Evolutionary conservation across 495 filamentous ascomycete genomes (phyloP), one percentile per base, ranked within the genome.

Genomic region (Amniculicola lignicola): DNA sequence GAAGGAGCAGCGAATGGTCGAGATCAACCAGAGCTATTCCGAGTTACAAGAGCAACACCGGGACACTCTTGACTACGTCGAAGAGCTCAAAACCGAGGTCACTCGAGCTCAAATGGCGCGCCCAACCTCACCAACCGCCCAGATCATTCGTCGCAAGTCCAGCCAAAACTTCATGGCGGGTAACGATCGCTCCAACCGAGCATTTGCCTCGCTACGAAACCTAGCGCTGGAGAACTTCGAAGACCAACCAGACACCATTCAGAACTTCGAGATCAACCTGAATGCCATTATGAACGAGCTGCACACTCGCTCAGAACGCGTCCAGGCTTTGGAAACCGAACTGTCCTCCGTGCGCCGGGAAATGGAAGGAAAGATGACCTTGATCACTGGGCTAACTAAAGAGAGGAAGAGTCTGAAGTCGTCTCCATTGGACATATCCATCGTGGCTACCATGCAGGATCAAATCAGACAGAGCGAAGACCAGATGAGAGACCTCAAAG

Each of bases 281-380:
- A 93, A 93, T 65, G 80, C 88, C 3, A 89, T 90, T 43, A 92
- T 96, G 85, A 89, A 92, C 61, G 93, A 98, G 65, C 77, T 97
- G 22, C 84, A 95, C 58, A 79, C 74, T 29, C 84, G 90, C 21
- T 89, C 91, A 15, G 93, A 97, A 65, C 84, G 89, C 19, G 89
- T 95, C 31, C 86, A 90, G 65, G 83, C 90, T 43, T 76, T 98
- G 9, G 93, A 98, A 67, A 82, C 82, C 4, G 94, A 96, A 63
- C 82, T 96, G 52, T 74, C 83, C 1, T 82, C 81, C 6, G 81
- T 92, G 12, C 94, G 87, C 74, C 93, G 87, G 70, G 94, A 96
- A 67, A 95, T 98, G 88, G 94, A 98, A 57, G 82, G 79, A 50
- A 97, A 97, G 78, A 87, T 87, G 72, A 86, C 86, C 19, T 90